Base-by-base conservation (phyloP, 2,329 filamentous ascomycete species). In the Aspergillus hortae region DNA sequence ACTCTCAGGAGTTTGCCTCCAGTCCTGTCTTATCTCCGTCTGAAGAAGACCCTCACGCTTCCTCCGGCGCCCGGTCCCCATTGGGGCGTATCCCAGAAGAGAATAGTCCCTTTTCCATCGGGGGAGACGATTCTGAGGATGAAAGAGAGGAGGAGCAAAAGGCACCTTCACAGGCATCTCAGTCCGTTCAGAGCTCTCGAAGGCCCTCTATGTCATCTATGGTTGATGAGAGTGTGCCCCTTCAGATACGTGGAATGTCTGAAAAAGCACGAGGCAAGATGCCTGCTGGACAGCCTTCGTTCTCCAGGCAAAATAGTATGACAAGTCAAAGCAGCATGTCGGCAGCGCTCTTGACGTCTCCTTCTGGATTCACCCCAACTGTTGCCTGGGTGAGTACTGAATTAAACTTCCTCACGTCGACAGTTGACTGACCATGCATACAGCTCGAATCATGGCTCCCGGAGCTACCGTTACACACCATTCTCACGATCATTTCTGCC, bases 241-340 rank as follows among this genome's bases (percentile, higher is more conserved):
- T 85, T 17, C 92, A 96, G 67, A 70, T 95, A 27, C 83, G 90
- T 52, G 91, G 91, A 49, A 96, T 97, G 89, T 96, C 92, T 17
- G 94, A 97, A 71, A 99, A 97, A 70, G 94, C 94, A 14, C 81
- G 94, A 46, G 94, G 94, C 6, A 99, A 99, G 72, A 90, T 95
- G 85, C 94, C 92, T 25, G 90, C 89, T 11, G 88, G 89, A 1
- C 80, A 87, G 46, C 81, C 83, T n/a, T 83, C 83, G 2, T 96
- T 96, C 68, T 96, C 92, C 0, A 81, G 92, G 15, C 91, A 96
- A 65, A 96, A 94, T 66, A 95, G 91, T 69, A 89, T 86, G 25
- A 89, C 89, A 1, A 96, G 90, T 63, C 78, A 96, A 33, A 83
- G 79, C 52, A 85, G 84, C 61, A 78, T 86, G 63, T 82, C 85